Evolutionary conservation across 164 flowering plant genomes (phyloP).

Genomic region (Malania oleifera): DNA sequence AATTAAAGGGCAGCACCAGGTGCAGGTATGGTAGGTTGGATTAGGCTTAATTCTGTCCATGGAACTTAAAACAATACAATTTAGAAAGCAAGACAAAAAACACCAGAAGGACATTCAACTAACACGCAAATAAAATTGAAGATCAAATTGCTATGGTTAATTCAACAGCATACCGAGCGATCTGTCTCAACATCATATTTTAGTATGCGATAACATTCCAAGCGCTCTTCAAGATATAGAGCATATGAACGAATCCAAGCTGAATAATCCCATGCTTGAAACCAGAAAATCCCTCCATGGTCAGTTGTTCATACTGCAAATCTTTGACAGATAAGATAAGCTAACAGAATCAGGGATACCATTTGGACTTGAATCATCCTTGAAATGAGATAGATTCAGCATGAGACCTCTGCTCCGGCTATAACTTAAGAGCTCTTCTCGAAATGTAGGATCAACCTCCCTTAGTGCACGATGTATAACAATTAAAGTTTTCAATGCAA

Average conservation of each 20-base stretch:
- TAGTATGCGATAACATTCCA: conserved; percentile 45
- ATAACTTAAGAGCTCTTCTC: conserved; percentile 36
- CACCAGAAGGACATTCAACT: no score
- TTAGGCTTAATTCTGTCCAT: no score
- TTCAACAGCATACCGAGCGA: conserved; percentile 26
- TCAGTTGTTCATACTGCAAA: conserved; percentile 9
- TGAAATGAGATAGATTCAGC: conserved; percentile 48
- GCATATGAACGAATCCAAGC: conserved; percentile 61
- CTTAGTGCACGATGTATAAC: conserved; percentile 54
- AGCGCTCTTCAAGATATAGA: conserved; percentile 47
- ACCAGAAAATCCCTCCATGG: conserved; percentile 5
- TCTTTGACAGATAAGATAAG: background rate
- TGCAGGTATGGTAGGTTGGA: no score
- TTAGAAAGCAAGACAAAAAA: conserved; percentile 6
- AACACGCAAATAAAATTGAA: background rate
- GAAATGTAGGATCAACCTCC: conserved; percentile 49
- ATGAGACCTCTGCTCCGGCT: conserved; percentile 28
- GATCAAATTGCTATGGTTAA: background rate
- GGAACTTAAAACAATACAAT: no score
- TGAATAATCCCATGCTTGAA: conserved; percentile 58
- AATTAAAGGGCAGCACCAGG: no score
- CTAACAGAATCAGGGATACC: conserved; percentile 29
- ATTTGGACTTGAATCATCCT: conserved; percentile 49
- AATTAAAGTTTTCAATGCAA: conserved; percentile 58
- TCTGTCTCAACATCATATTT: conserved; percentile 51